Conservation (phyloP, 2,329 filamentous ascomycete genomes). For the Chaetothyriales sp. region DNA sequence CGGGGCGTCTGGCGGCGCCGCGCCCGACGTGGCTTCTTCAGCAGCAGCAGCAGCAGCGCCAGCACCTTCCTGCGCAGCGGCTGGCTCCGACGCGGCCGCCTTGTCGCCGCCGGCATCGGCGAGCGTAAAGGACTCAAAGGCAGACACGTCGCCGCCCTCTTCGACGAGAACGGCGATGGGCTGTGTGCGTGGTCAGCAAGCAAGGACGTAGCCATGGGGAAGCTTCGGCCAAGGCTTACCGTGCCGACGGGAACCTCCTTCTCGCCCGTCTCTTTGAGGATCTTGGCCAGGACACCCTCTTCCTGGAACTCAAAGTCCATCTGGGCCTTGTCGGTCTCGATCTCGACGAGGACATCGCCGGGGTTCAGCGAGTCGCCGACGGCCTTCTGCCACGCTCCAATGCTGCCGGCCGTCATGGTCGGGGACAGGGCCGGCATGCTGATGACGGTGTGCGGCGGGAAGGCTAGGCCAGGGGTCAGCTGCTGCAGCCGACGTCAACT, state of each 20-base stretch:
- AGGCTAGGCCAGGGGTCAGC: conserved; percentile 44
- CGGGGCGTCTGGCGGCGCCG: conserved; percentile 37
- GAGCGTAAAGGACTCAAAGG: conserved; percentile 78
- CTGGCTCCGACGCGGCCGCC: conserved; percentile 43
- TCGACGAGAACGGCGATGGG: conserved; percentile 93
- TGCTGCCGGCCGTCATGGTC: conserved; percentile 94
- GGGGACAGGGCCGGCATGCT: conserved; percentile 97
- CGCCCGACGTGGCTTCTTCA: conserved; percentile 46
- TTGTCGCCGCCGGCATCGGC: conserved; percentile 84
- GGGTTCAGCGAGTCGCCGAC: conserved; percentile 73
- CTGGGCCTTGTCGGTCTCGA: conserved; percentile 99
- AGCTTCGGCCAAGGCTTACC: conserved; percentile 43
- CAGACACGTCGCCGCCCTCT: conserved; percentile 71
- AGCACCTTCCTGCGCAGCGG: conserved; percentile 51
- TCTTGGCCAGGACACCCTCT: conserved; percentile 87
- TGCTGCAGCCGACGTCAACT: conserved; percentile 14
- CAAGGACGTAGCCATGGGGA: conserved; percentile 6
- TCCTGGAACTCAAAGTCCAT: conserved; percentile 99
- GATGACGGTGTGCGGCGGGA: conserved; percentile 86
- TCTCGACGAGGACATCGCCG: conserved; percentile 92
- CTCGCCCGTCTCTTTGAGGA: conserved; percentile 79
- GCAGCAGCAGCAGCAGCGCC: conserved; percentile 47
- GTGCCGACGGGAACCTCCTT: conserved; percentile 92
- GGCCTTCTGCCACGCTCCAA: conserved; percentile 97
- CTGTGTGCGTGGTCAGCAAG: conserved; percentile 38